Evolutionary conservation across 139 green algal genomes (phyloP), one percentile per base, ranked within the genome.

Genomic region (Coccomyxa sp.): DNA sequence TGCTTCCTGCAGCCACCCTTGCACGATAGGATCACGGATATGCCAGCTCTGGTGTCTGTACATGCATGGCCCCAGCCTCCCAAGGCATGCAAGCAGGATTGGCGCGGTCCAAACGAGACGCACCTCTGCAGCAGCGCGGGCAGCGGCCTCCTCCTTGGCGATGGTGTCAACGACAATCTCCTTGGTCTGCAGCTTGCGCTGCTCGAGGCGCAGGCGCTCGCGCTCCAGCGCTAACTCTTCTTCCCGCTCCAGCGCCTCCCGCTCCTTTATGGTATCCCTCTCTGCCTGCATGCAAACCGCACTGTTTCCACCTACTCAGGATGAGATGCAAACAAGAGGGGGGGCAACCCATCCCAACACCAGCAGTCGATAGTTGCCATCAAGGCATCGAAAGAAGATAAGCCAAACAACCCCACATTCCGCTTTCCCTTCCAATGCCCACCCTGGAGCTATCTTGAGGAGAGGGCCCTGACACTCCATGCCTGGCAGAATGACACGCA

Each of bases 261-360:
- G 74, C 78, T 96, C 89, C 31, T 87, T 88, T 75, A 97, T 89
- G 0, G 92, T 97, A 50, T 97, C 92, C 38, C 92, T 80, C 44
- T 93, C 86, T 36, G 82, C 79, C 64, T 71, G 50, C 5, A 18
- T 31, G 27, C 22, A 18, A 18, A 64, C 4, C 2, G 1, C 50
- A 7, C 50, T 22, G 5, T 7, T 64, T 6, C 27, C 50, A 64
- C 3, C n/a, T n/a, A n/a, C n/a, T n/a, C n/a, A n/a, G n/a, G n/a
- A n/a, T n/a, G n/a, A n/a, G n/a, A n/a, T n/a, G n/a, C n/a, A n/a
- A n/a, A n/a, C n/a, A n/a, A n/a, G n/a, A n/a, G n/a, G n/a, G n/a
- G n/a, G n/a, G n/a, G n/a, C n/a, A n/a, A n/a, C n/a, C n/a, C n/a
- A n/a, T n/a, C n/a, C n/a, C n/a, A n/a, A n/a, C n/a, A n/a, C n/a